These are phyloP conservation scores for Chaetomiaceae sp. DNA, from an alignment of 2,329 filamentous ascomycete species.

Conservation along the genomic window DNA sequence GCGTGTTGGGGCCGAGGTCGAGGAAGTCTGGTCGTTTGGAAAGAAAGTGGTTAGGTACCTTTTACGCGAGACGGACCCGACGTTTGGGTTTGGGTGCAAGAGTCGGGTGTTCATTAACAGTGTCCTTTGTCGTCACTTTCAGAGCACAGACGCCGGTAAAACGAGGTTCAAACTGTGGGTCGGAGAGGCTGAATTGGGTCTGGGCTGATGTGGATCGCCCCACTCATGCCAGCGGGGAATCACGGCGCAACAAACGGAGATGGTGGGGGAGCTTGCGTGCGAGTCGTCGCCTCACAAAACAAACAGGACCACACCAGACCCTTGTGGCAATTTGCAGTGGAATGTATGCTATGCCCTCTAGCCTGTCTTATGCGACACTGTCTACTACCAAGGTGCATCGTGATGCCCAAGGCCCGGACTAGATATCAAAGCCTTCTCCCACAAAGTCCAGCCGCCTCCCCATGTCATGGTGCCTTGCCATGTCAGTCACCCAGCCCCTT, in stretches of 20 bases:
- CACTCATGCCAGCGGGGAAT: constrained; percentile 5
- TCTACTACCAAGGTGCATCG: constrained; percentile 7
- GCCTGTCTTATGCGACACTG: constrained; percentile 8
- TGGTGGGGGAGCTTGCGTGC: neutral
- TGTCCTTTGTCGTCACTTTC: neutral
- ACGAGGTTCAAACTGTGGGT: no score
- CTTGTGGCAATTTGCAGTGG: no score
- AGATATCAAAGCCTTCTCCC: neutral
- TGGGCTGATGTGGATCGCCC: no score
- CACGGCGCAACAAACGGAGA: constrained; percentile 4
- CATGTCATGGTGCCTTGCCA: neutral
- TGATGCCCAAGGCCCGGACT: neutral
- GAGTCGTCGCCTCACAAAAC: neutral
- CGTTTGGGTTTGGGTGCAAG: no score
- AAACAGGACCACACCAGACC: no score
- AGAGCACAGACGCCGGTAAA: no score
- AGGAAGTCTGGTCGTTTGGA: no score
- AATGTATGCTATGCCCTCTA: constrained; percentile 19
- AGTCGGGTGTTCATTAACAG: no score
- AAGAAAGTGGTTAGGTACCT: no score
- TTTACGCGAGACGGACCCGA: no score
- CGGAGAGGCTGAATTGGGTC: no score
- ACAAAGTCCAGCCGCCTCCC: constrained; percentile 5
- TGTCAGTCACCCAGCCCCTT: neutral
- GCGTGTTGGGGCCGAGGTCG: no score